Conservation (phyloP, 1,284 basidiomycete genomes). For the Albatrellus sp. region DNA sequence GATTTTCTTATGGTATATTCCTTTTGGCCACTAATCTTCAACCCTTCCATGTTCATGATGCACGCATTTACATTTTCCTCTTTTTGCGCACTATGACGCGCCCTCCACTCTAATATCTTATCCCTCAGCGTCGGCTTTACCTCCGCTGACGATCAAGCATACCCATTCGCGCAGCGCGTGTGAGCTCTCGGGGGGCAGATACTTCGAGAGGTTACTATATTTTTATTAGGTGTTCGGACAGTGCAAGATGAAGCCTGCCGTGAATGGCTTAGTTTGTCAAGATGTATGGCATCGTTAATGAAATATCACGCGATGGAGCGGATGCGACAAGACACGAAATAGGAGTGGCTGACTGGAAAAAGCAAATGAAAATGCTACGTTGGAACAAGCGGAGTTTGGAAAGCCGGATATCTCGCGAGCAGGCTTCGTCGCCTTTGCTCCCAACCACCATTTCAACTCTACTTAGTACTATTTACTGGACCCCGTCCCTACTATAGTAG, state of each 20-base stretch:
- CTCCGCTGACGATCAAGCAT: slow-evolving; percentile 7
- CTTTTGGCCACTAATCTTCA: not conserved
- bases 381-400: slow-evolving; percentile 30
- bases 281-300: slow-evolving; percentile 6
- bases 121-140: slow-evolving; percentile 2
- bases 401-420: slow-evolving; percentile 16
- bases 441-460: slow-evolving; percentile 30
- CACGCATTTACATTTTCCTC: not conserved
- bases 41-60: not conserved
- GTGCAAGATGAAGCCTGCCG: not conserved
- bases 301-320: not conserved
- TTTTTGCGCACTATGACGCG: not conserved
- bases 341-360: not conserved
- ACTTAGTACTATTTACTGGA: slow-evolving; percentile 34
- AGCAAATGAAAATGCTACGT: slow-evolving; percentile 11
- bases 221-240: slow-evolving; percentile 7
- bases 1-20: not conserved
- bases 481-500: slow-evolving; percentile 26
- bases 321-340: not conserved
- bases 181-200: not conserved
- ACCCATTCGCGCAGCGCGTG: slow-evolving; percentile 2
- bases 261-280: slow-evolving; percentile 6
- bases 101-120: not conserved
- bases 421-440: slow-evolving; percentile 22
- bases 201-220: slow-evolving; percentile 9